Base-by-base conservation (phyloP, 2,329 filamentous ascomycete species). In the Aureobasidium sp. region DNA sequence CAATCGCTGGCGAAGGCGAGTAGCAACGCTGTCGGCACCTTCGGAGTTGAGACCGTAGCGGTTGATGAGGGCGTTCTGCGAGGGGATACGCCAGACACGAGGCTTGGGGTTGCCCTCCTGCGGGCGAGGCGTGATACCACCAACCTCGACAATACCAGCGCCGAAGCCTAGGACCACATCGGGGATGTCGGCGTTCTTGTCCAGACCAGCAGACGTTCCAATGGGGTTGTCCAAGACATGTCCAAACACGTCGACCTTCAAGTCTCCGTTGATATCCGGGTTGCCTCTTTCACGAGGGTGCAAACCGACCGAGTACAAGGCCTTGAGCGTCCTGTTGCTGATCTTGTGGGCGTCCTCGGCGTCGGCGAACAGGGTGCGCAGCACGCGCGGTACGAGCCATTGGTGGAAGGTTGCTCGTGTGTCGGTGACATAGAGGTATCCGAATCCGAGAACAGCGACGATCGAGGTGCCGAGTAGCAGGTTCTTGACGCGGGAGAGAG, bases 1-100 rank as follows among this genome's bases (percentile, higher is more conserved):
- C 33, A 96, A 83, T 19, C 94, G 83, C 68, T 90, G 85, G 58
- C 90, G 83, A 65, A 99, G 77, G 17, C 86, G 81, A 67, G 84
- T 84, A 1, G 93, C 92, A 75, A 97, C 88, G 67, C 87, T 83
- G 70, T 96, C 93, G 1, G 92, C 92, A 21, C 94, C 94, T 62
- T 87, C 83, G 13, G 90, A 95, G 76, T 97, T 97, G 68, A 99
- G 84, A 0, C 94, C 94, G 75, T 96, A 99, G 38, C 94, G 86
- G 74, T 99, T 99, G 73, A 99, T 90, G 72, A 99, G 80, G 17
- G 89, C 91, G 65, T 95, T 87, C 64, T 96, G 84, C 33, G 84
- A 86, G 0, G 89, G 87, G 6, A 97, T 77, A 23, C 94, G 84
- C 76, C 96, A 99, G 27, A 96, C 89, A 64, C 94, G 84, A 1